These are phyloP conservation scores for Hemisphaericaspora xylofermentans DNA, from an alignment of 1,139 yeast species.

Conservation along the genomic window DNA sequence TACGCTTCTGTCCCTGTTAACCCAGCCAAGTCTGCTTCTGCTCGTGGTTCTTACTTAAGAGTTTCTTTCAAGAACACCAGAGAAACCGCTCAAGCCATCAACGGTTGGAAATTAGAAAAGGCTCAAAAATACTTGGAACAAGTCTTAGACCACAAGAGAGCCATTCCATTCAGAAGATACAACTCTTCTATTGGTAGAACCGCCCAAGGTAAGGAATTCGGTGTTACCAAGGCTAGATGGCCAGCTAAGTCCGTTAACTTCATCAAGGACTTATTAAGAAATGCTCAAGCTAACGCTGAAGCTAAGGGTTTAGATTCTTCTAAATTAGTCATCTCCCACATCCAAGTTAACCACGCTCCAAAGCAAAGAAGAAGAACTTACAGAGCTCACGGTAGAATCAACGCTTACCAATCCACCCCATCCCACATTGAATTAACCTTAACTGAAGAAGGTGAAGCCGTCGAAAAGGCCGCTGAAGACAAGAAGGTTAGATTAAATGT, in stretches of 20 bases:
- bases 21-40: slow-evolving; percentile 99
- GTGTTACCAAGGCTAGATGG: slow-evolving; percentile 99
- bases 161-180: slow-evolving; percentile 99
- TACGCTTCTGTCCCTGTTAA: slow-evolving; percentile 99
- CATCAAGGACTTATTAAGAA: slow-evolving; percentile 89
- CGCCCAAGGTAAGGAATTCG: slow-evolving; percentile 99
- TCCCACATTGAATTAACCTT: slow-evolving; percentile 97
- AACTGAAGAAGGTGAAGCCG: slow-evolving; percentile 92
- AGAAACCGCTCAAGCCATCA: slow-evolving; percentile 97
- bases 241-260: slow-evolving; percentile 98
- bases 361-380: slow-evolving; percentile 99
- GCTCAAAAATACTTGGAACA: slow-evolving; percentile 96
- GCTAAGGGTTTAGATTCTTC: slow-evolving; percentile 97
- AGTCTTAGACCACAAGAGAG: slow-evolving; percentile 98
- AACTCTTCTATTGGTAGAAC: slow-evolving; percentile 97
- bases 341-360: slow-evolving; percentile 99
- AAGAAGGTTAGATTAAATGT: slow-evolving; percentile 78
- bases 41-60: slow-evolving; percentile 99
- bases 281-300: slow-evolving; percentile 99
- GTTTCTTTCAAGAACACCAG: slow-evolving; percentile 99
- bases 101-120: slow-evolving; percentile 95
- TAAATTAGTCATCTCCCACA: slow-evolving; percentile 93
- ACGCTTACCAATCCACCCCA: slow-evolving; percentile 98
- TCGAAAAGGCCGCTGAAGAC: slow-evolving; percentile 89
- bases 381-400: slow-evolving; percentile 99